Percentiles rank a stretch among this genome's conserved stretches.
Evolutionary conservation across 257 asterid genomes (phyloP).

Genomic region (Nicotiana tabacum): DNA sequence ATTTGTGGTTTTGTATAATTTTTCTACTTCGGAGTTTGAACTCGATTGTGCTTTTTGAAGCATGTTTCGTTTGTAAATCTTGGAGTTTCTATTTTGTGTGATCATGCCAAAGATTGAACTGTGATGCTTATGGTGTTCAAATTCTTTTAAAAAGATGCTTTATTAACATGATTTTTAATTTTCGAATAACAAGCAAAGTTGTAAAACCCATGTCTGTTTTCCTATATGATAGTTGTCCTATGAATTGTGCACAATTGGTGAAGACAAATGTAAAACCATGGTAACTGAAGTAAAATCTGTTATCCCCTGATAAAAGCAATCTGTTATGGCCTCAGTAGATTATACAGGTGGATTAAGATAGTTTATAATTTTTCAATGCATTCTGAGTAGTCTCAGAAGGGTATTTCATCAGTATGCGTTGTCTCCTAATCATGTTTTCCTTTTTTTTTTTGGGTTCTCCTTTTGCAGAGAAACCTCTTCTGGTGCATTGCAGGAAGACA

Average conservation of each 20-base stretch:
- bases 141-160: too few relatives aligned
- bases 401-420: neutral
- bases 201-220: too few relatives aligned
- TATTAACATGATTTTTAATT: too few relatives aligned
- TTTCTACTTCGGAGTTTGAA: neutral
- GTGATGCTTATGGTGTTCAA: too few relatives aligned
- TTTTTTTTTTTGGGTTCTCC: neutral
- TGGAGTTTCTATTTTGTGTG: neutral
- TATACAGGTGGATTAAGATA: too few relatives aligned
- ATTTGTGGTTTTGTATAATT: neutral
- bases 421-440: neutral
- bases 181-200: too few relatives aligned
- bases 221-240: neutral
- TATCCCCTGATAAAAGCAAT: neutral
- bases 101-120: too few relatives aligned
- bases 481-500: neutral
- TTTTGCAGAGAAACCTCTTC: constrained; percentile 2
- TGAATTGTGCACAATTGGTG: neutral
- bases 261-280: neutral
- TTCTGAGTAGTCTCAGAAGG: neutral
- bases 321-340: too few relatives aligned
- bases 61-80: neutral
- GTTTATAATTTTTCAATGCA: too few relatives aligned
- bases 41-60: neutral
- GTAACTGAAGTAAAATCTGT: neutral